phyloP scores from a whole-genome alignment of 768 basidiomycete genomes.

The Tulasnella calospora region DNA sequence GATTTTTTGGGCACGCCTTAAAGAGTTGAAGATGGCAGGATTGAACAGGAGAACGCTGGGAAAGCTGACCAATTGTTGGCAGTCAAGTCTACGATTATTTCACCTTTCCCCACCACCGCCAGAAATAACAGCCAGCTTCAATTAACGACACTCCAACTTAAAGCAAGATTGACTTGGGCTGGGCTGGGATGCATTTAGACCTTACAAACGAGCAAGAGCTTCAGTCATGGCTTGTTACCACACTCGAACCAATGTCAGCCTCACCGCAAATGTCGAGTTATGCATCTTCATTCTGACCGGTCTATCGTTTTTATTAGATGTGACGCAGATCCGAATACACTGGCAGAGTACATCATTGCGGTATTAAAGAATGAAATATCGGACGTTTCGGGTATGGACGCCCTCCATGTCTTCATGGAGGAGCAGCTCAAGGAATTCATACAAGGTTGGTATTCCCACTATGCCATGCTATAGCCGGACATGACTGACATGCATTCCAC shows the following conservation, averaged over 20 bases:
- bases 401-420: conserved; percentile 73
- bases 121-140: not conserved
- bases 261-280: conserved; percentile 23
- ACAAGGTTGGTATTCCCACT: conserved; percentile 48
- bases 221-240: conserved; percentile 82
- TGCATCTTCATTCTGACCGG: not conserved
- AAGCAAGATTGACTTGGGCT: not conserved
- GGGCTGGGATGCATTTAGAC: conserved; percentile 27
- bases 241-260: conserved; percentile 84
- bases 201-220: conserved; percentile 48
- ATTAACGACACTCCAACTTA: not conserved
- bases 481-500: conserved; percentile 20
- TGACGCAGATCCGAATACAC: conserved; percentile 89
- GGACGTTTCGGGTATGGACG: conserved; percentile 55
- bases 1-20: not conserved
- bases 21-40: no score
- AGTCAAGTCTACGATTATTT: conserved; percentile 4
- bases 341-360: conserved; percentile 92
- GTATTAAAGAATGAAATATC: conserved; percentile 73
- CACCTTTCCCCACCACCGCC: not conserved
- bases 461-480: not conserved
- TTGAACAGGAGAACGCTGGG: conserved; percentile 6
- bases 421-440: conserved; percentile 87
- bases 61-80: conserved; percentile 7
- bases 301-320: conserved; percentile 52